These are phyloP conservation scores for Marasmius sp. DNA, from an alignment of 1,284 basidiomycete genomes.

Conservation along the genomic window DNA sequence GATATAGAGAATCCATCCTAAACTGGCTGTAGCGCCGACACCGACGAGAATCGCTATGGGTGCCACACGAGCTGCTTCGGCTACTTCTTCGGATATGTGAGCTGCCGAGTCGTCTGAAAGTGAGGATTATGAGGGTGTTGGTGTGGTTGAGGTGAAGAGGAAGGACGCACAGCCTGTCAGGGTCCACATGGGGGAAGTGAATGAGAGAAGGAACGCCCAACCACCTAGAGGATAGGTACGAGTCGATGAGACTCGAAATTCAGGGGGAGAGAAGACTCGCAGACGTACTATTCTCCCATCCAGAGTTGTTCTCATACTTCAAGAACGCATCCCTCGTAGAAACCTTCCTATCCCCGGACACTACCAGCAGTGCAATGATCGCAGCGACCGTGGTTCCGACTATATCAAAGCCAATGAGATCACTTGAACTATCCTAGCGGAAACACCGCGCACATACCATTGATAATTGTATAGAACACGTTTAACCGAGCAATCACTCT, in stretches of 20 bases:
- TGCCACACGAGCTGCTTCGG: constrained; percentile 64
- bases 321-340: constrained; percentile 70
- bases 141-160: constrained; percentile 4
- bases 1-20: constrained; percentile 67
- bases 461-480: constrained; percentile 64
- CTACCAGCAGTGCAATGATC: constrained; percentile 57
- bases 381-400: constrained; percentile 62
- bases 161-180: constrained; percentile 59
- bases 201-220: constrained; percentile 72
- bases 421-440: too few species aligned
- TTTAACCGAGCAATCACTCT: constrained; percentile 65
- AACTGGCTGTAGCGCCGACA: constrained; percentile 54
- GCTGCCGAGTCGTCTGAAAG: constrained; percentile 70
- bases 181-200: constrained; percentile 78
- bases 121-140: neutral
- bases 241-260: neutral
- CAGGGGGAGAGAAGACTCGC: neutral
- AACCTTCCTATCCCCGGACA: constrained; percentile 53
- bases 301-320: constrained; percentile 69
- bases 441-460: constrained; percentile 38
- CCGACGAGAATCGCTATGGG: constrained; percentile 76
- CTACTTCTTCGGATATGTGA: constrained; percentile 75
- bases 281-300: constrained; percentile 59
- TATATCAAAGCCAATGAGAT: constrained; percentile 21
- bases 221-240: constrained; percentile 41